Conservation (phyloP, 345 rosid genomes). For the Arabidopsis thaliana region TAIR10.1 NC_003075.7:11506001-11506500, state of each 20-base stretch:
- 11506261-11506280: slow-evolving; percentile 76
- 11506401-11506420: not conserved
- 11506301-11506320: slow-evolving; percentile 84
- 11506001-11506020: not conserved
- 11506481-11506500: slow-evolving; percentile 98
- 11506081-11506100: not conserved
- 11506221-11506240: not conserved
- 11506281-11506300: slow-evolving; percentile 96
- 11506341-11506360: not conserved
- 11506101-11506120: not conserved
- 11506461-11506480: slow-evolving; percentile 89
- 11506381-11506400: not conserved
- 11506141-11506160: not conserved
- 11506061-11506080: not conserved
- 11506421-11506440: slow-evolving; percentile 74
- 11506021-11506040: not conserved
- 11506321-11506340: slow-evolving; percentile 57
- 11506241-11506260: slow-evolving; percentile 8
- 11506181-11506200: slow-evolving; percentile 8
- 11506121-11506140: not conserved
- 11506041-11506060: not conserved
- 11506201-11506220: not conserved
- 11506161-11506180: not conserved
- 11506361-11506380: not conserved
- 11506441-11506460: slow-evolving; percentile 99